Conservation (phyloP, 2,329 filamentous ascomycete species). For the Boeremia lycopersici region DNA sequence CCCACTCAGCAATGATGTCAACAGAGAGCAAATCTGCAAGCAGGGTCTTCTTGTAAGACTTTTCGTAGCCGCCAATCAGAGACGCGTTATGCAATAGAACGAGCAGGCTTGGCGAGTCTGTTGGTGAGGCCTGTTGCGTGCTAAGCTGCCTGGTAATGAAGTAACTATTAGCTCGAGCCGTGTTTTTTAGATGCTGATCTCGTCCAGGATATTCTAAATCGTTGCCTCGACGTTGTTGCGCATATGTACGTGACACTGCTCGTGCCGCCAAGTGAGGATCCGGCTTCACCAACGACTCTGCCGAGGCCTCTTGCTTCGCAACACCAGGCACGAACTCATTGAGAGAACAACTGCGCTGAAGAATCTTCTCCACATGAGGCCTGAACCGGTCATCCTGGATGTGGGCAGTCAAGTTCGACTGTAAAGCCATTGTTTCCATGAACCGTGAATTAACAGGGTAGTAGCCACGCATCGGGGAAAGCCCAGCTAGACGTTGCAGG, state of each 20-base stretch:
- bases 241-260: not conserved
- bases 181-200: constrained; percentile 10
- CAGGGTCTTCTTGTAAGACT: constrained; percentile 38
- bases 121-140: constrained; percentile 15
- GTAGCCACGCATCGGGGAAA: constrained; percentile 47
- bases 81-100: constrained; percentile 42
- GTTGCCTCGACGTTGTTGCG: not conserved
- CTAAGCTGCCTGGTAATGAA: constrained; percentile 21
- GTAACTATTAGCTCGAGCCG: constrained; percentile 15
- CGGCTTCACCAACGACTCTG: not conserved
- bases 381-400: constrained; percentile 44
- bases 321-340: not conserved
- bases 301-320: not conserved
- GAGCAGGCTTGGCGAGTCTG: constrained; percentile 9
- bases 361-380: not conserved
- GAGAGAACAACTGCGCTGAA: not conserved
- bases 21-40: constrained; percentile 50
- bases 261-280: constrained; percentile 7
- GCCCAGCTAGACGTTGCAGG: constrained; percentile 34
- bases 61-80: constrained; percentile 49
- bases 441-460: constrained; percentile 33
- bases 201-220: constrained; percentile 22
- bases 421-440: constrained; percentile 44
- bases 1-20: constrained; percentile 52
- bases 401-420: constrained; percentile 22